These are phyloP conservation scores for Aspergillus mulundensis DNA, from an alignment of 495 filamentous ascomycete species.

Conservation along the genomic window DNA sequence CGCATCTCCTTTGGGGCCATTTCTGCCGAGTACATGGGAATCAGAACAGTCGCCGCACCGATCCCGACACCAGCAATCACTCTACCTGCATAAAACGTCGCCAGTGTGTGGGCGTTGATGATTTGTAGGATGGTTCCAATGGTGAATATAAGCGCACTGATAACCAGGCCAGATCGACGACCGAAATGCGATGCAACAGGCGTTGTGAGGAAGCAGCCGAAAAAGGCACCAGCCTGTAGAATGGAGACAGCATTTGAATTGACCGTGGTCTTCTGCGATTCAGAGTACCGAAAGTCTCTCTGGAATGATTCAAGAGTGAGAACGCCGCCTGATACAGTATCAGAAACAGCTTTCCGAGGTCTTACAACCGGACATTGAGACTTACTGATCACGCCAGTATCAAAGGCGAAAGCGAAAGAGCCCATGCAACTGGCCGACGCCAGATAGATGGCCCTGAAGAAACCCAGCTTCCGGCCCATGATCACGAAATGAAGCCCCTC, in stretches of 20 bases:
- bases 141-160: constrained; percentile 39
- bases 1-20: constrained; percentile 51
- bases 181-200: constrained; percentile 42
- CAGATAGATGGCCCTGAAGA: constrained; percentile 31
- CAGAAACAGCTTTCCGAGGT: background rate
- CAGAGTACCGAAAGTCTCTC: constrained; percentile 32
- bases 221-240: constrained; percentile 40
- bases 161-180: constrained; percentile 35
- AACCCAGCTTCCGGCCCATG: constrained; percentile 33
- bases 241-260: constrained; percentile 43
- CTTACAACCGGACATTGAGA: background rate
- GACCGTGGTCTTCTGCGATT: constrained; percentile 30
- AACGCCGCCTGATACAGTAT: constrained; percentile 25
- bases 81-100: constrained; percentile 43
- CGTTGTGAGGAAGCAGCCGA: constrained; percentile 44
- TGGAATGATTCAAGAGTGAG: constrained; percentile 39
- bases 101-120: constrained; percentile 38
- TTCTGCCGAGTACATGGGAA: constrained; percentile 52
- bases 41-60: constrained; percentile 48
- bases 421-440: constrained; percentile 38
- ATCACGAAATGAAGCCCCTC: background rate
- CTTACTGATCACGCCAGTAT: constrained; percentile 39
- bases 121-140: constrained; percentile 43
- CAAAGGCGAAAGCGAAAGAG: constrained; percentile 38
- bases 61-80: constrained; percentile 54